Base-by-base conservation (phyloP, 148 eudicot species). In the Amaranthus cruentus region DNA sequence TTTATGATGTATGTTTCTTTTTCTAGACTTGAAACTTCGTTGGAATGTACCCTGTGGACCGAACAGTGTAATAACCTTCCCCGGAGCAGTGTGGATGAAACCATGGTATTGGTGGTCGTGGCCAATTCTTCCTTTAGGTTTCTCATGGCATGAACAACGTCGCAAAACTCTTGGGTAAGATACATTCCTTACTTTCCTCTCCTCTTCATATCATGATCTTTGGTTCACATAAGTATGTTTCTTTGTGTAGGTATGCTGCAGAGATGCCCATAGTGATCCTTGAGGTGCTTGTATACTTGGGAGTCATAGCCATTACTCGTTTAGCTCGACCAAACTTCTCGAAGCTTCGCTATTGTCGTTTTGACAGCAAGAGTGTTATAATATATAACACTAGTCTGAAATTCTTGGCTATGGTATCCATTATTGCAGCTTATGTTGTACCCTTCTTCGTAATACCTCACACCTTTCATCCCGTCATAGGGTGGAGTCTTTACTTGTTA, bases 21-120 rank as follows among this genome's bases (percentile, higher is more conserved):
- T 72, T 71, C 4, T 80, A 96, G 99, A 96, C 76, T 87, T 92
- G 11, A 87, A 72, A 78, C 92, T 96, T 38, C 84, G 85, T 3
- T 96, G 99, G 99, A 87, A 83, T 57, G 91, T 96, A 38, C 99
- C 99, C 0, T 96, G 99, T 77, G 96, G 99, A 63, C 92, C 92
- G 8, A 96, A 96, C 76, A 96, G 99, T 53, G 97, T 96, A 73
- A 87, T 96, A 54, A 96, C 99, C 43, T 96, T 92, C 80, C 99
- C 99, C 1, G 86, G 96, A 13, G 96, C 94, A 0, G 81, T 91
- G 13, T 87, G 92, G 97, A 61, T 96, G 74, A 96, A 96, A 70
- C 99, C 99, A 7, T 96, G 99, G 99, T 92, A 96, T 77, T 92
- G 99, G 97, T 96, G 97, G 99, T 86, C 99, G 6, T 96, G 91